phyloP scores from a whole-genome alignment of 2,329 filamentous ascomycete species.

The Botrytis galanthina region DNA sequence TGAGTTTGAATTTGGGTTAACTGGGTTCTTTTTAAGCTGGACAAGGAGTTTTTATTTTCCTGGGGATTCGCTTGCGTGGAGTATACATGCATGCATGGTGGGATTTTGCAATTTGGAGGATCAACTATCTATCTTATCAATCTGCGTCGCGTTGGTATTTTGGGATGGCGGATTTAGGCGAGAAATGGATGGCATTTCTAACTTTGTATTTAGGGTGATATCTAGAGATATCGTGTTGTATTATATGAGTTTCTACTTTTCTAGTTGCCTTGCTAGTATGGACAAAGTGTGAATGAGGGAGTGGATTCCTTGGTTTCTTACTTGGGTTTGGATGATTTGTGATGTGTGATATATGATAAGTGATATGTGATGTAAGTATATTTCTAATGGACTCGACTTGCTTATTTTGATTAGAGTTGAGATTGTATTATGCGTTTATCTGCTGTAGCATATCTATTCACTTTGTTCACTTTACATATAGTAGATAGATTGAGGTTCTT shows the following conservation, averaged over 20 bases:
- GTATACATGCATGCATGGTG: background rate
- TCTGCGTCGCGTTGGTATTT: background rate
- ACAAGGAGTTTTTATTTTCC: background rate
- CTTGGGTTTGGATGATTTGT: too few relatives aligned
- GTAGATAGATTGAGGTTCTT: too few relatives aligned
- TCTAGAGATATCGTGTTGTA: background rate
- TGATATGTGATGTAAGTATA: accelerated
- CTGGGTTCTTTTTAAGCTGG: background rate
- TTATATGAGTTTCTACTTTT: background rate
- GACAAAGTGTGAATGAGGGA: background rate
- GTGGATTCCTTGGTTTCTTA: too few relatives aligned
- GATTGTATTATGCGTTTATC: too few relatives aligned
- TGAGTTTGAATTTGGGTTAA: background rate
- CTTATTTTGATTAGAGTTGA: too few relatives aligned
- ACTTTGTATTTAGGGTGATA: background rate
- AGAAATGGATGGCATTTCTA: background rate
- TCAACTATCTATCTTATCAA: background rate
- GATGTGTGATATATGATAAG: too few relatives aligned
- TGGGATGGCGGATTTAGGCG: background rate
- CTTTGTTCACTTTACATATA: too few relatives aligned
- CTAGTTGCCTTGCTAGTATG: background rate
- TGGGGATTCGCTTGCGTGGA: too few relatives aligned
- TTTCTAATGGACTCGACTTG: too few relatives aligned
- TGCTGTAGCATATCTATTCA: too few relatives aligned
- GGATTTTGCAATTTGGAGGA: background rate